Percentiles rank a stretch among this genome's conserved stretches.
Evolutionary conservation across 2,329 filamentous ascomycete species (phyloP).

Genomic region (Amphichorda felina): DNA sequence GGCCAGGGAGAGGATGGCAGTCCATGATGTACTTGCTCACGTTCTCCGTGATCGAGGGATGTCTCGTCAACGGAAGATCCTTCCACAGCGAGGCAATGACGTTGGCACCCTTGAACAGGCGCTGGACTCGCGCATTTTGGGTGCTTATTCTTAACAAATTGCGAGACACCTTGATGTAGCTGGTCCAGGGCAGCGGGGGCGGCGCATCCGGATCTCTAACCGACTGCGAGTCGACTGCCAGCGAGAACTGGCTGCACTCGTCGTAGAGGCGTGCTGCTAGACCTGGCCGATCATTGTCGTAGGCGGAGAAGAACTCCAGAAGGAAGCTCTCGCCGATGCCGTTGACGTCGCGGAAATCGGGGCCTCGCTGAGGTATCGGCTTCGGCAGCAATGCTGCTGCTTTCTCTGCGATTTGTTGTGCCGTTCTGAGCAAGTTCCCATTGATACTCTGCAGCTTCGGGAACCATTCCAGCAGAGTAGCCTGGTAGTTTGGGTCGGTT

Average conservation of each 20-base stretch:
- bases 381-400: constrained; percentile 36
- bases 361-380: constrained; percentile 49
- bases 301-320: constrained; percentile 59
- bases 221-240: constrained; percentile 54
- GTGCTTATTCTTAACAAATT: constrained; percentile 63
- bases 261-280: constrained; percentile 65
- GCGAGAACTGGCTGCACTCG: constrained; percentile 59
- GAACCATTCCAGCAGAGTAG: constrained; percentile 69
- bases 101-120: constrained; percentile 52
- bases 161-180: constrained; percentile 66
- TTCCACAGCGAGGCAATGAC: constrained; percentile 60
- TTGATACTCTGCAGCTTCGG: constrained; percentile 72
- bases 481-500: constrained; percentile 46
- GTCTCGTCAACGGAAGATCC: constrained; percentile 58
- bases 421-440: constrained; percentile 58
- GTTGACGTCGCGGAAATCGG: constrained; percentile 63
- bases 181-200: constrained; percentile 49
- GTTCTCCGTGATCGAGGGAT: constrained; percentile 58
- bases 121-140: constrained; percentile 46
- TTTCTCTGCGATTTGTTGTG: constrained; percentile 52
- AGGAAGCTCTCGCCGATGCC: constrained; percentile 68
- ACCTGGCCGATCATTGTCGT: constrained; percentile 57
- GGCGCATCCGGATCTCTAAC: constrained; percentile 34
- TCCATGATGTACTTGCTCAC: constrained; percentile 71
- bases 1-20: constrained; percentile 60